Percentiles rank a stretch among this genome's conserved stretches.
These are phyloP conservation scores for Aspergillus fumigatus DNA, from an alignment of 2,329 filamentous ascomycete species.

Conservation along the genomic window DNA sequence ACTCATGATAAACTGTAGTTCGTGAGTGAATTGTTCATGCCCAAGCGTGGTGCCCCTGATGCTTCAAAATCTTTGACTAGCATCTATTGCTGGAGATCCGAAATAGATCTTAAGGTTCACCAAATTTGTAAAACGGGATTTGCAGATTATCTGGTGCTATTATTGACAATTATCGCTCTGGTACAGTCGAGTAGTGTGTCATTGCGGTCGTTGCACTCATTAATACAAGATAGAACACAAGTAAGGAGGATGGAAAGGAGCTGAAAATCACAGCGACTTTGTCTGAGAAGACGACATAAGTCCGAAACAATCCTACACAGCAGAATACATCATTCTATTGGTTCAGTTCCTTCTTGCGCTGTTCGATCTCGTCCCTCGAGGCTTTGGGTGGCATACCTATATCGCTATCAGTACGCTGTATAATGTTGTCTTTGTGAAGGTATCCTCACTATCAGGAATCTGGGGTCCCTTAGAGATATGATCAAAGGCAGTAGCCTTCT, in stretches of 20 bases:
- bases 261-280: background rate
- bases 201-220: background rate
- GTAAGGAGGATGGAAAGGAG: background rate
- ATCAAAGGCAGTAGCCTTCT: constrained; percentile 32
- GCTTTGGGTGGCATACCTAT: constrained; percentile 40
- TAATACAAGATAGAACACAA: background rate
- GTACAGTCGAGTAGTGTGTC: background rate
- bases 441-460: constrained; percentile 36
- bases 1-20: background rate
- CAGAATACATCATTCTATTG: constrained; percentile 36
- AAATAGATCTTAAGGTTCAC: background rate
- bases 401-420: constrained; percentile 8
- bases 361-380: constrained; percentile 63
- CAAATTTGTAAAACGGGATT: background rate
- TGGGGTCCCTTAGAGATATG: constrained; percentile 43
- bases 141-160: background rate
- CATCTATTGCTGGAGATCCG: background rate
- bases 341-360: constrained; percentile 63
- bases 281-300: background rate
- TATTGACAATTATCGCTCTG: background rate
- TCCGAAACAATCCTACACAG: background rate
- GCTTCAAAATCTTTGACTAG: background rate
- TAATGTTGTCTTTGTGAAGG: background rate
- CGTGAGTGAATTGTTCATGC: background rate
- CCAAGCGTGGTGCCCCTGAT: background rate